Percentiles rank a stretch among this genome's conserved stretches.
Evolutionary conservation across 768 basidiomycete genomes (phyloP).

Genomic region (Russula olivacea): DNA sequence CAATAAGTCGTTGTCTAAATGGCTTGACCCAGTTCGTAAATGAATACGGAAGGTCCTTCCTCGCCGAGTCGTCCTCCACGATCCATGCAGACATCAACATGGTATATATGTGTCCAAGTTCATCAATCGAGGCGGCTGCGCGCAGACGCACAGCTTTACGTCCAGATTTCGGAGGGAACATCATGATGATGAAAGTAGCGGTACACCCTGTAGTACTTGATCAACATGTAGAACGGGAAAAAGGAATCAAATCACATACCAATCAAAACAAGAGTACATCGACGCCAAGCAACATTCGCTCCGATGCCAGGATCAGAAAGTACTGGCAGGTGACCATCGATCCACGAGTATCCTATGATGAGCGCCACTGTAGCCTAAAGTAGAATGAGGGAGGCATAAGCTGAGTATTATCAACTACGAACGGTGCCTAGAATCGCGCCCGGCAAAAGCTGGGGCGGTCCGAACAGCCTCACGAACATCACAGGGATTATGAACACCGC

Average conservation of each 20-base stretch:
- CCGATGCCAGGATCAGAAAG: conserved; percentile 49
- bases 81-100: conserved; percentile 41
- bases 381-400: neutral
- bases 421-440: conserved; percentile 37
- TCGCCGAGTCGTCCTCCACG: conserved; percentile 17
- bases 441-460: conserved; percentile 37
- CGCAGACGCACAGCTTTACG: conserved; percentile 43
- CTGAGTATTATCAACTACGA: conserved; percentile 24
- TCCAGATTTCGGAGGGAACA: conserved; percentile 47
- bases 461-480: conserved; percentile 44
- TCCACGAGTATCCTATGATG: conserved; percentile 52
- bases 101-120: conserved; percentile 41
- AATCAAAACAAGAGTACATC: conserved; percentile 47
- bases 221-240: neutral
- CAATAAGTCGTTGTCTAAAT: conserved; percentile 32
- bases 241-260: conserved; percentile 31
- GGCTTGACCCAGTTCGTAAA: conserved; percentile 28
- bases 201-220: conserved; percentile 35
- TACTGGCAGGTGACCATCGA: conserved; percentile 45
- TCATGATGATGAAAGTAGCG: conserved; percentile 49
- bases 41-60: conserved; percentile 10
- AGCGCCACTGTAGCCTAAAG: conserved; percentile 41
- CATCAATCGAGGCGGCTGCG: conserved; percentile 38
- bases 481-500: conserved; percentile 44
- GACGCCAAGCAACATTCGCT: conserved; percentile 45